Conservation (phyloP, 306 rosid species). For the Lathyrus aphaca region DNA sequence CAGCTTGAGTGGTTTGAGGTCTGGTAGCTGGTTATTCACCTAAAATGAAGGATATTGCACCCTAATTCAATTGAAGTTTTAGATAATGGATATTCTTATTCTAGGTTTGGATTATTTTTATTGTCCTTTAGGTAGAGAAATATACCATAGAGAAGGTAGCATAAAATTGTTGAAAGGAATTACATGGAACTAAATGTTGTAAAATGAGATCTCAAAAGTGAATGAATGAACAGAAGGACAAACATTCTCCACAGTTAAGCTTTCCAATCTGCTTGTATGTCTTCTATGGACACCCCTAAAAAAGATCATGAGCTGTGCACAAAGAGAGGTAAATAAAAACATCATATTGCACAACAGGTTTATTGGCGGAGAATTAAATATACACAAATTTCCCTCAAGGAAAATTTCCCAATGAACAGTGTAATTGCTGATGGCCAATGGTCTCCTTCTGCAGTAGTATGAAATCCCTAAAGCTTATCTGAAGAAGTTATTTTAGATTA, state of each 20-base stretch:
- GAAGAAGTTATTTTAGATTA: background rate
- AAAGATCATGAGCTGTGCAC: background rate
- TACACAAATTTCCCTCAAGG: constrained; percentile 1
- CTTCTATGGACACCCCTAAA: background rate
- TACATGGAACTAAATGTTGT: background rate
- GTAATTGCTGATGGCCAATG: background rate
- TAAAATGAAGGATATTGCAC: background rate
- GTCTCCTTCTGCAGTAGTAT: background rate
- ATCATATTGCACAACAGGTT: background rate
- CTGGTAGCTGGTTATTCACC: constrained; percentile 1
- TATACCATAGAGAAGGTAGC: background rate
- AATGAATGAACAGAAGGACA: constrained; percentile 1
- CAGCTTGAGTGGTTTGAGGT: constrained; percentile 18
- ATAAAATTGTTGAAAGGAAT: background rate
- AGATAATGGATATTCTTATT: background rate
- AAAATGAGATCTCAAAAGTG: background rate
- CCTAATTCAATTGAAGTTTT: constrained; percentile 8
- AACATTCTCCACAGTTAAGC: background rate
- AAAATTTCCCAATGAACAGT: background rate
- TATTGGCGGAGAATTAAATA: constrained; percentile 2
- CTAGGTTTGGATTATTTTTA: background rate
- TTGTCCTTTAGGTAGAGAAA: background rate
- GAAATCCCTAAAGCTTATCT: constrained; percentile 7
- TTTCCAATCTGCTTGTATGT: constrained; percentile 2
- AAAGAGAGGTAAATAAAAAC: constrained; percentile 1